Conservation (phyloP, 148 eudicot genomes). For the Chenopodium album region DNA sequence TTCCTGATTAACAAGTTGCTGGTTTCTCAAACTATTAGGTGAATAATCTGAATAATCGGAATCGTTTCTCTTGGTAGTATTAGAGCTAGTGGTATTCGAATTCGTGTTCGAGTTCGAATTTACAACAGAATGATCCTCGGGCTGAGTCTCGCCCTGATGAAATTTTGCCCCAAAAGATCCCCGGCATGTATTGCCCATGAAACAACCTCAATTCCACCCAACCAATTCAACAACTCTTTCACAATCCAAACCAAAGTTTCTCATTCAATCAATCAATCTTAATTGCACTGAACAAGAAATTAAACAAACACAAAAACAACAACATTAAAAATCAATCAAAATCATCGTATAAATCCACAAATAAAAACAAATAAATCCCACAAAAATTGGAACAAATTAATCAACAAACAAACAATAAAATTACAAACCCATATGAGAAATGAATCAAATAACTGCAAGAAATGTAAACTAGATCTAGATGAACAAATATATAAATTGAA, state of each 20-base stretch:
- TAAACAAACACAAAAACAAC: conserved; percentile 5
- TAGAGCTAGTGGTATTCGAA: conserved; percentile 34
- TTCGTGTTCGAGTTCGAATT: conserved; percentile 32
- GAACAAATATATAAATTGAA: not conserved
- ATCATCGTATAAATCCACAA: not conserved
- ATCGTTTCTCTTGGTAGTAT: conserved; percentile 24
- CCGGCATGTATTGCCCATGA: conserved; percentile 96
- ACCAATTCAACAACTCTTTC: conserved; percentile 26
- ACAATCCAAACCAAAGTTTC: conserved; percentile 29
- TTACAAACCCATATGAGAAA: conserved; percentile 21
- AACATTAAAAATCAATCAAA: not conserved
- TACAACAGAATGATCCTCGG: conserved; percentile 53
- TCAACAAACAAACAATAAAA: conserved; percentile 7
- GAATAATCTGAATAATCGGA: conserved; percentile 44
- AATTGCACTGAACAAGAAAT: conserved; percentile 20
- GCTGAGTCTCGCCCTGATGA: conserved; percentile 56
- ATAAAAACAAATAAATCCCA: conserved; percentile 7
- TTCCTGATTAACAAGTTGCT: conserved; percentile 55
- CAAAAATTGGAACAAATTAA: not conserved
- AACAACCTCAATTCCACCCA: conserved; percentile 45
- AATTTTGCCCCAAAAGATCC: conserved; percentile 65
- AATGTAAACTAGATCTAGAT: conserved; percentile 29
- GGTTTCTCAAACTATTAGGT: conserved; percentile 47
- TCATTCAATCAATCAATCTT: conserved; percentile 26
- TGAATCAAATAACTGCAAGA: conserved; percentile 8